phyloP scores from a whole-genome alignment of 2,329 filamentous ascomycete species.

The Fonsecaea multimorphosa region DNA sequence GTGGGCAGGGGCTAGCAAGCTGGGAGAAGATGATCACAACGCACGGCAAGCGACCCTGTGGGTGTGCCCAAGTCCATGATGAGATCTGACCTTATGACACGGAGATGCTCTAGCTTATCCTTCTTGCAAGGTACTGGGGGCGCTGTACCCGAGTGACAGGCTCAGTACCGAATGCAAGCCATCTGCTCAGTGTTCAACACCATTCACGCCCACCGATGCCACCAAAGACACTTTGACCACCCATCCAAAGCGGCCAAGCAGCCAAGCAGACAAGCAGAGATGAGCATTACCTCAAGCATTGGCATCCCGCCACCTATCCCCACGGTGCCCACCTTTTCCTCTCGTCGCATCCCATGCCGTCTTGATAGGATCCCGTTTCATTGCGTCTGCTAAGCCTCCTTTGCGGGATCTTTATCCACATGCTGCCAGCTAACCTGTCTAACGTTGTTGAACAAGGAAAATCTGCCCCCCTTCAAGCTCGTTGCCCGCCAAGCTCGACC shows the following conservation, averaged over 20 bases:
- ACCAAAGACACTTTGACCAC: conserved; percentile 11
- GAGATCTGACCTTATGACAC: not conserved
- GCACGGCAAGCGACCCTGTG: not conserved
- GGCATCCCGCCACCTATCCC: conserved; percentile 5
- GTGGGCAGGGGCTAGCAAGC: not conserved
- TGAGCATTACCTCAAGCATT: conserved; percentile 12
- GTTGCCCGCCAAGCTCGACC: not conserved
- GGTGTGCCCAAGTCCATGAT: not conserved
- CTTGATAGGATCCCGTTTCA: conserved; percentile 21
- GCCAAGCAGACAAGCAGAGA: conserved; percentile 1
- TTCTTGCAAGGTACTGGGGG: not conserved
- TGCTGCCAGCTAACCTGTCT: conserved; percentile 1
- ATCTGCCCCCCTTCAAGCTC: not conserved
- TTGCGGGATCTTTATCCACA: conserved; percentile 10
- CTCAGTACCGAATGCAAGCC: not conserved
- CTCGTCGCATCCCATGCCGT: not conserved
- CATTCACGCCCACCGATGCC: not conserved
- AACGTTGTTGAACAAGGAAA: not conserved
- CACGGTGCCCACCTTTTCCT: not conserved
- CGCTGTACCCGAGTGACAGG: not conserved
- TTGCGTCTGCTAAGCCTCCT: conserved; percentile 4
- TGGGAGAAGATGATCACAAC: not conserved
- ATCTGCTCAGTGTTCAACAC: not conserved
- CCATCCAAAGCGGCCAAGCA: too few species aligned
- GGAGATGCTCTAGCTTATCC: not conserved